These are phyloP conservation scores for Solanum tarapatanum DNA, from an alignment of 257 asterid genomes.

Conservation along the genomic window DNA sequence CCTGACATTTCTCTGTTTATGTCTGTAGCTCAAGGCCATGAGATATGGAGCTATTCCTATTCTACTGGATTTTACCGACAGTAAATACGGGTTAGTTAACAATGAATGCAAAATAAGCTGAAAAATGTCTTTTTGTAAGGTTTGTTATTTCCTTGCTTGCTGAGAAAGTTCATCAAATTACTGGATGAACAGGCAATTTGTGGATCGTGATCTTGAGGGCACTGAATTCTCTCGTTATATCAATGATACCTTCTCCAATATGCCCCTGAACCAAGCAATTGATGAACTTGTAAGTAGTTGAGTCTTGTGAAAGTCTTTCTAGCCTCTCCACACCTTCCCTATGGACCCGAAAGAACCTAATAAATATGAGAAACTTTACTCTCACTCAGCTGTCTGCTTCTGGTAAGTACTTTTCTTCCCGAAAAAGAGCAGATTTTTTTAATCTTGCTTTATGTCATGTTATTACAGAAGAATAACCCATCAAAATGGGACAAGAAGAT, in stretches of 20 bases:
- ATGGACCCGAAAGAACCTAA: background rate
- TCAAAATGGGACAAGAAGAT: slow-evolving; percentile 46
- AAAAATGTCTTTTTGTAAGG: background rate
- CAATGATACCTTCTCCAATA: slow-evolving; percentile 25
- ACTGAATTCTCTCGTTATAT: slow-evolving; percentile 30
- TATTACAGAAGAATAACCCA: slow-evolving; percentile 41
- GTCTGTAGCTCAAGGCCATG: slow-evolving; percentile 55
- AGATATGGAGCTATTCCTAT: slow-evolving; percentile 63
- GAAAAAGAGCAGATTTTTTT: background rate
- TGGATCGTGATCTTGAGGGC: slow-evolving; percentile 24
- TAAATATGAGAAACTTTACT: background rate
- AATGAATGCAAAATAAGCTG: background rate
- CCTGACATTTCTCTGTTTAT: background rate
- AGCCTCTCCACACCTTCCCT: background rate
- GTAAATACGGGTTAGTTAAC: slow-evolving; percentile 30
- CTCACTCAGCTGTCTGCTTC: background rate
- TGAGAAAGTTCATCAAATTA: background rate
- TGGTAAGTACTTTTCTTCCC: background rate
- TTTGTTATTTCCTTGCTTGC: background rate
- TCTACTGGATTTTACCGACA: slow-evolving; percentile 22
- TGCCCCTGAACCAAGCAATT: slow-evolving; percentile 51
- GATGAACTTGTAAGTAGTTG: slow-evolving; percentile 47
- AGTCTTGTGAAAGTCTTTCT: background rate
- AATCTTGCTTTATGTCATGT: background rate
- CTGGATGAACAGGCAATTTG: slow-evolving; percentile 30